Evolutionary conservation across 2,329 filamentous ascomycete species (phyloP).

Genomic region (Fusarium cicatricum): DNA sequence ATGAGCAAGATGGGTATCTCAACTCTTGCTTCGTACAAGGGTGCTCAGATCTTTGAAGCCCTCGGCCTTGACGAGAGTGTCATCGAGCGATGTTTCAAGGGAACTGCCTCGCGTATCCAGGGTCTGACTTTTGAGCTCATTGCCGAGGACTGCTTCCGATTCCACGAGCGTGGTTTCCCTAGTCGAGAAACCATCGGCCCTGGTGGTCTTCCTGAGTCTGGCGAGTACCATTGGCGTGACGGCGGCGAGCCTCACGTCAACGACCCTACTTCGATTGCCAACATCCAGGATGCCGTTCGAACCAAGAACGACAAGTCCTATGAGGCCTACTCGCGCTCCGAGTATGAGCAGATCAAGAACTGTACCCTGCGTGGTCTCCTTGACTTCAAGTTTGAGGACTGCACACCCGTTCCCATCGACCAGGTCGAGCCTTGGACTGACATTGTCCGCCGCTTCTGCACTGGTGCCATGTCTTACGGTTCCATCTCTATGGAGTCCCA

Average conservation of each 20-base stretch:
- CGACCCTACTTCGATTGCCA: slow-evolving; percentile 92
- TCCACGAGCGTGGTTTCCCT: slow-evolving; percentile 93
- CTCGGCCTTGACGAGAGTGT: slow-evolving; percentile 92
- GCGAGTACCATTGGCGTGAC: slow-evolving; percentile 98
- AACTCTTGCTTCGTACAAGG: slow-evolving; percentile 95
- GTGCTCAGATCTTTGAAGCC: slow-evolving; percentile 96
- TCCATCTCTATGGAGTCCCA: slow-evolving; percentile 99
- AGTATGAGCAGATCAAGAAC: slow-evolving; percentile 96
- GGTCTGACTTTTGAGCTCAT: slow-evolving; percentile 94
- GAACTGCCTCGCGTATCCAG: slow-evolving; percentile 92
- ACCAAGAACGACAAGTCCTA: slow-evolving; percentile 99
- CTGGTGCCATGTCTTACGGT: slow-evolving; percentile 97
- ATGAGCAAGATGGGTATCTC: slow-evolving; percentile 99
- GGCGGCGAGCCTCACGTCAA: slow-evolving; percentile 96
- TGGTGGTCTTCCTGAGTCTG: slow-evolving; percentile 86
- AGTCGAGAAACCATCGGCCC: slow-evolving; percentile 79
- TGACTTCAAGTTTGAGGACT: slow-evolving; percentile 94
- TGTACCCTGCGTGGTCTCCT: slow-evolving; percentile 94
- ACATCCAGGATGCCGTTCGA: slow-evolving; percentile 94
- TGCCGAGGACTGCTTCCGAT: slow-evolving; percentile 91
- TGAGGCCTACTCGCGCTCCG: slow-evolving; percentile 91
- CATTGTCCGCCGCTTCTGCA: slow-evolving; percentile 95
- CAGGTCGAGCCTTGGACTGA: slow-evolving; percentile 99
- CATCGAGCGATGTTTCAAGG: slow-evolving; percentile 93
- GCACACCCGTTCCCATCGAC: slow-evolving; percentile 86